Evolutionary conservation across 1,284 basidiomycete species (phyloP).

Genomic region (Fomitopsis schrenkii): DNA sequence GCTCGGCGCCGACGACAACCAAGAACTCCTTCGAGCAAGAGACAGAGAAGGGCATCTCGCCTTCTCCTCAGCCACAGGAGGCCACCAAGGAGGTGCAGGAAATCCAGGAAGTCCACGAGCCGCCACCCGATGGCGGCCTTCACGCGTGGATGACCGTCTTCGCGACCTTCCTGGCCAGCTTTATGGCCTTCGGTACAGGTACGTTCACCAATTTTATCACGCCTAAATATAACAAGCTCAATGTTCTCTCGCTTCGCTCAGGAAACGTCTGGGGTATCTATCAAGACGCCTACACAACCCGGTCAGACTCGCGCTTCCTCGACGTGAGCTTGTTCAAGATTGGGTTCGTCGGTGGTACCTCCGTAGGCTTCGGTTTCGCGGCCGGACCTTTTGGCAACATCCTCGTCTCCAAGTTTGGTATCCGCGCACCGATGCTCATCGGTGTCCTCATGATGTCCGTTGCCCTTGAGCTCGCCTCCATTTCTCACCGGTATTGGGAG

Average conservation of each 20-base stretch:
- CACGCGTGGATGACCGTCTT: background rate
- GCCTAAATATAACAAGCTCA: background rate
- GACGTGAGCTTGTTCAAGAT: background rate
- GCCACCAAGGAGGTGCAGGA: background rate
- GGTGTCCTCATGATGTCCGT: conserved; percentile 4
- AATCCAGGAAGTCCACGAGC: background rate
- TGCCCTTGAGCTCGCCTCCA: conserved; percentile 5
- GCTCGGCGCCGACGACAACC: background rate
- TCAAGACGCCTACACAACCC: conserved; percentile 3
- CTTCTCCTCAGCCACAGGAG: background rate
- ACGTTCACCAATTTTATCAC: background rate
- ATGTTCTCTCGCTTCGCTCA: background rate
- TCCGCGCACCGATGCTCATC: conserved; percentile 2
- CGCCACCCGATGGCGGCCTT: background rate
- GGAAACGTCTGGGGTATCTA: conserved; percentile 4
- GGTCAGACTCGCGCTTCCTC: conserved; percentile 2
- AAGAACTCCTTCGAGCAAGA: background rate
- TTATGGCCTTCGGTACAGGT: conserved; percentile 1
- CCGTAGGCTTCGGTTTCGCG: conserved; percentile 1
- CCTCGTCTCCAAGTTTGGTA: conserved; percentile 5
- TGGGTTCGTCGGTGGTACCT: conserved; percentile 6
- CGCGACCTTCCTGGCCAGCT: conserved; percentile 1
- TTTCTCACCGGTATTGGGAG: conserved; percentile 4
- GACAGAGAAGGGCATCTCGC: background rate
- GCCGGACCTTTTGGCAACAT: conserved; percentile 4